Evolutionary conservation across 148 eudicot species (phyloP).

Genomic region (Rhododendron williamsianum): DNA sequence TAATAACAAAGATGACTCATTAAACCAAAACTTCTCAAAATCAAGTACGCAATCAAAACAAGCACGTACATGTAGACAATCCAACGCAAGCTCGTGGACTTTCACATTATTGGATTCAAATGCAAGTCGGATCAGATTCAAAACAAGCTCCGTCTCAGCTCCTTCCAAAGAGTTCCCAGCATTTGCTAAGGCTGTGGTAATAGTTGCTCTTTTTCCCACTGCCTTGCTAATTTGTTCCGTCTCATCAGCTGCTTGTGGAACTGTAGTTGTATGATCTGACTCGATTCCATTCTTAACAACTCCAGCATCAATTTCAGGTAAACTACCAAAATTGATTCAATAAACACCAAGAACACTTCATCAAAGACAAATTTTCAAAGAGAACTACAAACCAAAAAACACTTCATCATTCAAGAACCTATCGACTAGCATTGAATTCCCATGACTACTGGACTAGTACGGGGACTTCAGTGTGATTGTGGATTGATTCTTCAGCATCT

Average conservation of each 20-base stretch:
- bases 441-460: background rate
- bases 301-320: slow-evolving; percentile 39
- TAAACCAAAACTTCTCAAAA: background rate
- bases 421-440: background rate
- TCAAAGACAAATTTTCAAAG: background rate
- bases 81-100: slow-evolving; percentile 79
- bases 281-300: slow-evolving; percentile 35
- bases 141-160: slow-evolving; percentile 83
- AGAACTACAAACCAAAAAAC: slow-evolving; percentile 5
- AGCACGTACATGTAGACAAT: slow-evolving; percentile 90
- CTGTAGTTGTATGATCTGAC: slow-evolving; percentile 31
- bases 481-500: background rate
- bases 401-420: background rate
- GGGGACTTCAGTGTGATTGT: background rate
- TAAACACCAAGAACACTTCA: slow-evolving; percentile 9
- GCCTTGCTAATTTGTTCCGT: slow-evolving; percentile 31
- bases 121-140: slow-evolving; percentile 82
- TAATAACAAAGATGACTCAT: background rate
- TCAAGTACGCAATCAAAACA: slow-evolving; percentile 7
- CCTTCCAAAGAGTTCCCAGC: slow-evolving; percentile 81
- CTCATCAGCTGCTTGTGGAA: slow-evolving; percentile 28
- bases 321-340: slow-evolving; percentile 24
- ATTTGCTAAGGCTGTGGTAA: slow-evolving; percentile 60
- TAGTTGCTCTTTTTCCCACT: slow-evolving; percentile 29
- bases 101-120: slow-evolving; percentile 85